Base-by-base conservation (phyloP, 139 green algal genomes). In the Coelastrella sp. region DNA sequence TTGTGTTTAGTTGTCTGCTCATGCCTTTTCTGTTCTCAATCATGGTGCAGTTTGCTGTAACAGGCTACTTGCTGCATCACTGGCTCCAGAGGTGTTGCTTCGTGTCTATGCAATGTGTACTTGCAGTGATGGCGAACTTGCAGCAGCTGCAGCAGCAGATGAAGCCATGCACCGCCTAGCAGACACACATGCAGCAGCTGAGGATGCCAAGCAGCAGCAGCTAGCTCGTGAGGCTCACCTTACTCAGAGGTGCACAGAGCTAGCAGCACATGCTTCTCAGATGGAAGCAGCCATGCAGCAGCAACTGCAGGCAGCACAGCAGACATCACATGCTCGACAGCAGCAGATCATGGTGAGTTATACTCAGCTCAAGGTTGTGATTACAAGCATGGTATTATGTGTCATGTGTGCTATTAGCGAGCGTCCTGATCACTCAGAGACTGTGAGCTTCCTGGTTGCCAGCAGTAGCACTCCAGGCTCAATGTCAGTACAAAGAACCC, bases 271-370 rank as follows among this genome's bases (percentile, higher is more conserved):
- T 23, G 53, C 37, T 21, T 40, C 45, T 38, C 75, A 82, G 53
- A 34, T 71, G 51, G 40, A 71, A 38, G 19, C 30, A 9, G 75
- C 51, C n/a, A 34, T 71, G 51, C 51, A 82, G 75, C 75, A 82
- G 75, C 75, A 82, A 53, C n/a, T 82, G 25, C 50, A 71, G 7
- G 51, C 37, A 23, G 75, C 75, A 25, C 75, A 69, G 53, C 75
- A 82, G 35, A 38, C 53, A 40, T 51, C 75, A 38, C 35, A 51
- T 38, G 27, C 75, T 40, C 25, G 53, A 11, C 75, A 82, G 53
- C 75, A 82, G 51, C 75, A 82, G 35, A 34, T 71, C 4, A 11
- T 71, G 75, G 75, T 82, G 75, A 69, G 75, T 4, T 9, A 13
- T 3, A 23, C 45, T 13, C 15, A 13, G 45, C 15, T 13, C 45